Percentiles rank a stretch among this genome's conserved stretches.
These are phyloP conservation scores for Dendrothele bispora DNA, from an alignment of 768 basidiomycete species.

Conservation along the genomic window DNA sequence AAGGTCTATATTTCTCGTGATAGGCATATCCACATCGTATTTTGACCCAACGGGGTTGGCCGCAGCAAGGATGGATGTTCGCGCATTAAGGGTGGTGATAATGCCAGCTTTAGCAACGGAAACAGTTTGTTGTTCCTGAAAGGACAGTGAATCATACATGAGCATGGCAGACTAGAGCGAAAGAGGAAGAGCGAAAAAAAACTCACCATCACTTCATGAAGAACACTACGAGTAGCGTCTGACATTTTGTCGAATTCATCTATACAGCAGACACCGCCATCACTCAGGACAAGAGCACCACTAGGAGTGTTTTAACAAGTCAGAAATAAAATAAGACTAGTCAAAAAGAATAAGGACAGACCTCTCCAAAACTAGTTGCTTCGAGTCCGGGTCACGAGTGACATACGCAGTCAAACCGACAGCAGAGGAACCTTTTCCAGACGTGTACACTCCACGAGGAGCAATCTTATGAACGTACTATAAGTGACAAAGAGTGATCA, in stretches of 20 bases:
- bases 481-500: slow-evolving; percentile 2
- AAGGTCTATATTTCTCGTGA: slow-evolving; percentile 95
- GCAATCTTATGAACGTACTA: slow-evolving; percentile 99
- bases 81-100: slow-evolving; percentile 95
- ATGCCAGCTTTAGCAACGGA: slow-evolving; percentile 99
- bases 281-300: slow-evolving; percentile 91
- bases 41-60: slow-evolving; percentile 97
- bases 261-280: slow-evolving; percentile 97
- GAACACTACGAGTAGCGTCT: slow-evolving; percentile 91
- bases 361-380: slow-evolving; percentile 98
- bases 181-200: background rate
- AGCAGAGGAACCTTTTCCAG: slow-evolving; percentile 97
- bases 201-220: slow-evolving; percentile 97
- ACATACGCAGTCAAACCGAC: slow-evolving; percentile 99
- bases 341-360: slow-evolving; percentile 25
- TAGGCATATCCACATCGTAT: slow-evolving; percentile 89
- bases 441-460: slow-evolving; percentile 95
- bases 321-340: background rate
- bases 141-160: background rate
- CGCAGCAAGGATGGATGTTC: slow-evolving; percentile 97
- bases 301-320: slow-evolving; percentile 35
- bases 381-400: slow-evolving; percentile 96
- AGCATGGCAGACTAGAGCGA: too few species aligned
- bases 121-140: slow-evolving; percentile 97
- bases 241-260: slow-evolving; percentile 99